These are phyloP conservation scores for Kregervanrija delftensis DNA, from an alignment of 805 yeast genomes.

Conservation along the genomic window DNA sequence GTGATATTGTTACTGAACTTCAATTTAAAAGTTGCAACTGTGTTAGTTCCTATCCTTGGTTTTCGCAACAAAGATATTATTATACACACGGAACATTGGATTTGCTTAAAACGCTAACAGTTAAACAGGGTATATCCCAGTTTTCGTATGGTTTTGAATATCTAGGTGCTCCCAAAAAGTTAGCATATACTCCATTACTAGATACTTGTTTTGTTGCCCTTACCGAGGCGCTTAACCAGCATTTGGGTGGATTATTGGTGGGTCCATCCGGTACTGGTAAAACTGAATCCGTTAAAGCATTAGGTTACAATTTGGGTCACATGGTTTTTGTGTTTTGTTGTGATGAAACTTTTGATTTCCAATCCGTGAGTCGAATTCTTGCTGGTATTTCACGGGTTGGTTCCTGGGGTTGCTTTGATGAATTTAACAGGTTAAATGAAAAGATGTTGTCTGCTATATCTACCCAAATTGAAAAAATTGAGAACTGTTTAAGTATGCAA, in stretches of 20 bases:
- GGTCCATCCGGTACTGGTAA: conserved; percentile 99
- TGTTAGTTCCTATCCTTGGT: conserved; percentile 36
- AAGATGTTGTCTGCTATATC: conserved; percentile 78
- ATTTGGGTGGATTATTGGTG: conserved; percentile 81
- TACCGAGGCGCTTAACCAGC: conserved; percentile 66
- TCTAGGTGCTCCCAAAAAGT: conserved; percentile 62
- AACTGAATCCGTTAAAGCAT: conserved; percentile 82
- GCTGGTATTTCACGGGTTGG: conserved; percentile 78
- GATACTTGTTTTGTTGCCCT: conserved; percentile 58
- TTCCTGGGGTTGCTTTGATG: conserved; percentile 96
- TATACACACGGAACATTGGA: conserved; percentile 24
- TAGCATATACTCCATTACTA: conserved; percentile 73
- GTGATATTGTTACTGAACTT: conserved; percentile 27
- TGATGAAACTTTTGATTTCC: conserved; percentile 82
- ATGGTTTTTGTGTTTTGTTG: conserved; percentile 85
- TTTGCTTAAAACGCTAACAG: conserved; percentile 22
- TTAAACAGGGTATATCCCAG: conserved; percentile 45
- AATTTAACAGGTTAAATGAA: conserved; percentile 74
- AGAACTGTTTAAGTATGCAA: conserved; percentile 36
- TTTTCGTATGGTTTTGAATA: conserved; percentile 77
- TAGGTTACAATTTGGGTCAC: conserved; percentile 73
- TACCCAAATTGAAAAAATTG: conserved; percentile 68
- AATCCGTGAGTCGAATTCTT: conserved; percentile 69
- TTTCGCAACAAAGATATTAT: conserved; percentile 44
- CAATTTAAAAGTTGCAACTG: background rate